Conservation (phyloP, 73 alveolate genomes). For the Paramecium primaurelia region DNA sequence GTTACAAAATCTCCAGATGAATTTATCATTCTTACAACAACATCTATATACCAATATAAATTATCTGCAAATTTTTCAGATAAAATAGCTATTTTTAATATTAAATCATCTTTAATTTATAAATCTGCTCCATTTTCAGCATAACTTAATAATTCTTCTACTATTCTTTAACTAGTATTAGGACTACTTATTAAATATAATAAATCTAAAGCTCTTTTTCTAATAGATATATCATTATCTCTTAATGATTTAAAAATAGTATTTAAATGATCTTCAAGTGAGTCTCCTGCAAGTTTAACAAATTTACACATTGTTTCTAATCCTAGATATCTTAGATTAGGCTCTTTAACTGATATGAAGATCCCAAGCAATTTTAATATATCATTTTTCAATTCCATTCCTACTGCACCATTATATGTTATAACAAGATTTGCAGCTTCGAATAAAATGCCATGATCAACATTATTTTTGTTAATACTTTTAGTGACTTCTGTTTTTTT, state of each 20-base stretch:
- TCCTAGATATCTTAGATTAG: conserved; percentile 96
- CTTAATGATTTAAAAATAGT: conserved; percentile 86
- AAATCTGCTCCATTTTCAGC: conserved; percentile 92
- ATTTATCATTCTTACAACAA: conserved; percentile 91
- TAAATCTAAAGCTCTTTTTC: conserved; percentile 97
- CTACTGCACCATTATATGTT: conserved; percentile 82
- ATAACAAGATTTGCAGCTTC: conserved; percentile 94
- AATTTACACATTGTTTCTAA: conserved; percentile 95
- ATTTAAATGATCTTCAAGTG: conserved; percentile 86
- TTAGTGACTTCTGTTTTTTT: conserved; percentile 93
- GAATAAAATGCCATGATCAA: conserved; percentile 95
- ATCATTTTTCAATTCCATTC: conserved; percentile 82
- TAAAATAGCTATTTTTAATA: conserved; percentile 94
- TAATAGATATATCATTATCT: conserved; percentile 94
- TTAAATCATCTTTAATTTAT: conserved; percentile 95
- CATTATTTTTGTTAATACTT: conserved; percentile 93
- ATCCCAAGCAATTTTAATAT: conserved; percentile 86
- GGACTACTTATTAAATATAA: conserved; percentile 89
- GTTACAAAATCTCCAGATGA: conserved; percentile 98
- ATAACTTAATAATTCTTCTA: conserved; percentile 92
- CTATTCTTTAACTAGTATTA: conserved; percentile 84
- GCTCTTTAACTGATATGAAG: conserved; percentile 94
- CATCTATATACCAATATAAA: conserved; percentile 97
- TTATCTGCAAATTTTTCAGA: conserved; percentile 96
- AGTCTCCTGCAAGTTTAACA: conserved; percentile 77